phyloP scores from a whole-genome alignment of 73 alveolate genomes.

The Paramecium tetraurelia region DNA sequence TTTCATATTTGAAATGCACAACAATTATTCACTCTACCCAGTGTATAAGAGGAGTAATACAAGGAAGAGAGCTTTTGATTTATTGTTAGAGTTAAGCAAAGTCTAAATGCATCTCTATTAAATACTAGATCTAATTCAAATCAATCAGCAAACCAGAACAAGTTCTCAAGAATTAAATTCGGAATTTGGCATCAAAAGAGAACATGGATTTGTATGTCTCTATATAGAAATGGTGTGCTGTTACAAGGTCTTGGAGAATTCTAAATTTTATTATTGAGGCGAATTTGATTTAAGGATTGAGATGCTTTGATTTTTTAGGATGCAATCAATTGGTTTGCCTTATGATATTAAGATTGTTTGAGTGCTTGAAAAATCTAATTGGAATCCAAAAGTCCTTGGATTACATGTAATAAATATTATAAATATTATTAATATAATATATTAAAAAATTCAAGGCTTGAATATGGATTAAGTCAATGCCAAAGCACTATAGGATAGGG shows the following conservation, averaged over 20 bases:
- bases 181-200: slow-evolving; percentile 50
- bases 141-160: neutral
- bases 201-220: slow-evolving; percentile 68
- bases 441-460: neutral
- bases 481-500: neutral
- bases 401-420: neutral
- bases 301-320: neutral
- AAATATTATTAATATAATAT: neutral
- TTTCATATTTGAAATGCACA: neutral
- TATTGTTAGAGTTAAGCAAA: slow-evolving; percentile 1
- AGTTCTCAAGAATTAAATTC: neutral
- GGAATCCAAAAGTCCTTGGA: neutral
- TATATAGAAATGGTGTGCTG: neutral
- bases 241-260: neutral
- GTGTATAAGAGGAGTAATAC: neutral
- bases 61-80: neutral
- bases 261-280: neutral
- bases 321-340: neutral
- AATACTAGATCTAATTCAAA: neutral
- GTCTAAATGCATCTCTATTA: neutral
- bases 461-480: neutral
- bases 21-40: neutral
- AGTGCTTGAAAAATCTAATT: neutral
- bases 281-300: neutral
- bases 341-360: neutral